These are phyloP conservation scores for Myotisia sp. DNA, from an alignment of 2,329 filamentous ascomycete species.

Conservation along the genomic window DNA sequence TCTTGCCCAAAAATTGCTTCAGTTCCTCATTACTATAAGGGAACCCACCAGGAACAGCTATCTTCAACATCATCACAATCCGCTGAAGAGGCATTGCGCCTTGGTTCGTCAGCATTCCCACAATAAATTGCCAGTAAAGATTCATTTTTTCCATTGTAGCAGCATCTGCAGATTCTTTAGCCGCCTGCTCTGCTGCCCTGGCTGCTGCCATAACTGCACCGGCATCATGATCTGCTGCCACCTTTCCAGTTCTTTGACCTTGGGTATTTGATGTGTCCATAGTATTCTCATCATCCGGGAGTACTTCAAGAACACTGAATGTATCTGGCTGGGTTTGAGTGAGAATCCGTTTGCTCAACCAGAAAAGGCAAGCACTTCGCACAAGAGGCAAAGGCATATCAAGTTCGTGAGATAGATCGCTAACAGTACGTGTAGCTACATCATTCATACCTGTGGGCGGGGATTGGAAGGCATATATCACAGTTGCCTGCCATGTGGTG, in stretches of 20 bases:
- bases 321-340: constrained; percentile 33
- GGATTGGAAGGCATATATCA: constrained; percentile 68
- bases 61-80: constrained; percentile 90
- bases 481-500: constrained; percentile 73
- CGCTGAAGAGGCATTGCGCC: constrained; percentile 66
- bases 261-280: constrained; percentile 12
- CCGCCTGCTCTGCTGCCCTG: constrained; percentile 27
- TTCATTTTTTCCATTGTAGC: constrained; percentile 53
- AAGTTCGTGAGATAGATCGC: constrained; percentile 35
- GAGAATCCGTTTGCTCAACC: constrained; percentile 45
- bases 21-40: constrained; percentile 82
- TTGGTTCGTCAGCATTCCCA: constrained; percentile 90
- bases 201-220: constrained; percentile 27
- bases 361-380: constrained; percentile 47
- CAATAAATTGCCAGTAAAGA: constrained; percentile 82
- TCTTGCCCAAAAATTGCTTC: constrained; percentile 60
- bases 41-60: constrained; percentile 77
- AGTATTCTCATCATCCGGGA: constrained; percentile 24
- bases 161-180: constrained; percentile 36
- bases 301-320: constrained; percentile 44
- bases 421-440: constrained; percentile 26
- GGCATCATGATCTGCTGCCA: constrained; percentile 13
- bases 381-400: constrained; percentile 44
- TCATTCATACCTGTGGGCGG: constrained; percentile 19
- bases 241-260: constrained; percentile 5